Evolutionary conservation across 768 basidiomycete genomes (phyloP).

Genomic region (Termitomyces sp.): DNA sequence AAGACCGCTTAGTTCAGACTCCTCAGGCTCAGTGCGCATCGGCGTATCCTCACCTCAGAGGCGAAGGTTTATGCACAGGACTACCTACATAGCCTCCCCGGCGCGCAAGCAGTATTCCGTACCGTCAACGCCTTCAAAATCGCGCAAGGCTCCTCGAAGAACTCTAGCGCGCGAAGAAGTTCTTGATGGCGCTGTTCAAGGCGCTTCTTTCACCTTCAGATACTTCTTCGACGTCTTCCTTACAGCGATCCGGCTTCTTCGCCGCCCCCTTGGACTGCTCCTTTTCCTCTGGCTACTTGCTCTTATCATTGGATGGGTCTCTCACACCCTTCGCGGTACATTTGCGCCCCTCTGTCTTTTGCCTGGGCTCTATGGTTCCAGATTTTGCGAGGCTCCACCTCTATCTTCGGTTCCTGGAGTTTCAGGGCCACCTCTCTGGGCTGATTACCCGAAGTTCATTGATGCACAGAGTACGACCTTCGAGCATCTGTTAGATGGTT

Average conservation of each 20-base stretch:
- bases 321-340: slow-evolving; percentile 41
- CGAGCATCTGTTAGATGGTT: slow-evolving; percentile 59
- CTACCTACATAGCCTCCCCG: slow-evolving; percentile 20
- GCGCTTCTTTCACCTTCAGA: slow-evolving; percentile 23
- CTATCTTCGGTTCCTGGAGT: slow-evolving; percentile 4
- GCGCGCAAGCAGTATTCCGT: slow-evolving; percentile 18
- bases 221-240: slow-evolving; percentile 51
- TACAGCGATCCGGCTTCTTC: slow-evolving; percentile 48
- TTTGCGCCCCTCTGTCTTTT: slow-evolving; percentile 61
- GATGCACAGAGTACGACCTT: slow-evolving; percentile 62
- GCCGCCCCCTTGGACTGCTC: slow-evolving; percentile 54
- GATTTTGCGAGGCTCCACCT: slow-evolving; percentile 37
- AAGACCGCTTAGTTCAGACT: slow-evolving; percentile 10
- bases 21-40: slow-evolving; percentile 15
- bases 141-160: slow-evolving; percentile 12
- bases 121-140: slow-evolving; percentile 12
- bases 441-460: slow-evolving; percentile 62
- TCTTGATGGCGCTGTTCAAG: slow-evolving; percentile 29
- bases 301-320: slow-evolving; percentile 39
- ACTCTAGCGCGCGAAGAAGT: slow-evolving; percentile 26
- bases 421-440: slow-evolving; percentile 35
- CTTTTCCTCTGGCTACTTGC: slow-evolving; percentile 53
- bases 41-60: slow-evolving; percentile 26
- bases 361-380: slow-evolving; percentile 52
- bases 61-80: slow-evolving; percentile 26